Conservation (phyloP, 192 early-diverging fungal species). For the Dimargaris verticillata region DNA sequence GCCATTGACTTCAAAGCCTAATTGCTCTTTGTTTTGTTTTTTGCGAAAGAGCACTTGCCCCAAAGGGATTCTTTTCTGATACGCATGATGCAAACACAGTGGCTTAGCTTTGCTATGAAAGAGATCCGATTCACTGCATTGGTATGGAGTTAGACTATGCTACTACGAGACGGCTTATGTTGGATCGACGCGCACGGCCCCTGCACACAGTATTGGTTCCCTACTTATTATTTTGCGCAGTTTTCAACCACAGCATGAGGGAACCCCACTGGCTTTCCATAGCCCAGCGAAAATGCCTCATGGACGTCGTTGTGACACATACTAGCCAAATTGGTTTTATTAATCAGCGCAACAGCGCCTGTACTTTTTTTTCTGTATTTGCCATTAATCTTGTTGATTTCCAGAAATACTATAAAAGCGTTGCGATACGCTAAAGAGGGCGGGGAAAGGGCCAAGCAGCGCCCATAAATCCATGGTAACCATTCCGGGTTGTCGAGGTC, state of each 20-base stretch:
- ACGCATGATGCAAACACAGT: background rate
- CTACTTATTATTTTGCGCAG: constrained; percentile 8
- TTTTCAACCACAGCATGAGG: background rate
- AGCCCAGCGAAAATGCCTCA: too few species aligned
- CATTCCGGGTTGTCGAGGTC: too few species aligned
- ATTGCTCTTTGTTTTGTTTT: background rate
- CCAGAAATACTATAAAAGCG: too few species aligned
- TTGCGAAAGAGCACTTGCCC: background rate
- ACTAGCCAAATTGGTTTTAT: too few species aligned
- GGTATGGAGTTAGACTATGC: constrained; percentile 4
- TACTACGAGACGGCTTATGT: constrained; percentile 10
- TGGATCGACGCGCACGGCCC: background rate
- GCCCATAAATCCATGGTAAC: too few species aligned
- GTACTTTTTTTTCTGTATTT: too few species aligned
- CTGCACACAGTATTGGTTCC: constrained; percentile 5
- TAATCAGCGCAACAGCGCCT: too few species aligned
- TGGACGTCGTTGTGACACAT: too few species aligned
- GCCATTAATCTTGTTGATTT: too few species aligned
- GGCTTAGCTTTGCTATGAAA: background rate
- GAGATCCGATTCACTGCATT: background rate
- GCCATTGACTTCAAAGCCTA: background rate
- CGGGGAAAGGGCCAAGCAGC: too few species aligned
- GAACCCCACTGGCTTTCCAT: too few species aligned
- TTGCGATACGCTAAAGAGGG: too few species aligned
- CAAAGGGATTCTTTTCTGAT: background rate